A percentile compares a stretch with the other conserved stretches of the same genome.
Conservation (phyloP, 2,329 filamentous ascomycete genomes). For the Periconia digitata region DNA sequence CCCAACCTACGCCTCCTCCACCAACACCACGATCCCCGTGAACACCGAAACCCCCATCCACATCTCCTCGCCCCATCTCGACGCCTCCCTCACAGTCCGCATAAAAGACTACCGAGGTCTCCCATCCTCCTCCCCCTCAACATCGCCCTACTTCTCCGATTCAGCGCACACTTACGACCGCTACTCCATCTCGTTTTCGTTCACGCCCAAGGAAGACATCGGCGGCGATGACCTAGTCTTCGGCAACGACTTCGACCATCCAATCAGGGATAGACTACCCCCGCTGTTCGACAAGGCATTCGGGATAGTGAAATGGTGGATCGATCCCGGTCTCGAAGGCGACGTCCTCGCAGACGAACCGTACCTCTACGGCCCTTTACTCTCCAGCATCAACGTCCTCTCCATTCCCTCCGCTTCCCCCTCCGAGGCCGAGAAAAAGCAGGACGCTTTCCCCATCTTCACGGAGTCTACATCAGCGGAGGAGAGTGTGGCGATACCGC, state of each 20-base stretch:
- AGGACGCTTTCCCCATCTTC: slow-evolving; percentile 62
- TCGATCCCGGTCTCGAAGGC: slow-evolving; percentile 88
- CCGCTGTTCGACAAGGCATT: slow-evolving; percentile 85
- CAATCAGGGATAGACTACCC: slow-evolving; percentile 82
- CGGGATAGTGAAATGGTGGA: slow-evolving; percentile 82
- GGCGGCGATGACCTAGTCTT: slow-evolving; percentile 77
- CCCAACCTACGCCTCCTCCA: slow-evolving; percentile 68
- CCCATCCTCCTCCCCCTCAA: slow-evolving; percentile 67
- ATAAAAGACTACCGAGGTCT: slow-evolving; percentile 72
- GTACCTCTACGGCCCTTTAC: slow-evolving; percentile 79
- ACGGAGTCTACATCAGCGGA: slow-evolving; percentile 56
- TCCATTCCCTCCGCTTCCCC: slow-evolving; percentile 53
- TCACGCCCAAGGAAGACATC: slow-evolving; percentile 70
- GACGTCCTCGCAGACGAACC: slow-evolving; percentile 86
- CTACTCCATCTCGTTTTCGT: slow-evolving; percentile 80
- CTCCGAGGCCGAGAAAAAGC: slow-evolving; percentile 56
- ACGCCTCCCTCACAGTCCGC: slow-evolving; percentile 71
- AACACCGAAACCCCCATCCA: slow-evolving; percentile 66
- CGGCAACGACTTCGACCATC: slow-evolving; percentile 92
- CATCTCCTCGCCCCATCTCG: slow-evolving; percentile 66
- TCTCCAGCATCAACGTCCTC: slow-evolving; percentile 78
- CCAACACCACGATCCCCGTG: slow-evolving; percentile 74
- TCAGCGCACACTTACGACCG: slow-evolving; percentile 73
- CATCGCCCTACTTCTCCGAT: slow-evolving; percentile 75
- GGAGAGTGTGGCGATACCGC: slow-evolving; percentile 48